Conservation (phyloP, 345 rosid genomes). For the Camelina laxa region DNA sequence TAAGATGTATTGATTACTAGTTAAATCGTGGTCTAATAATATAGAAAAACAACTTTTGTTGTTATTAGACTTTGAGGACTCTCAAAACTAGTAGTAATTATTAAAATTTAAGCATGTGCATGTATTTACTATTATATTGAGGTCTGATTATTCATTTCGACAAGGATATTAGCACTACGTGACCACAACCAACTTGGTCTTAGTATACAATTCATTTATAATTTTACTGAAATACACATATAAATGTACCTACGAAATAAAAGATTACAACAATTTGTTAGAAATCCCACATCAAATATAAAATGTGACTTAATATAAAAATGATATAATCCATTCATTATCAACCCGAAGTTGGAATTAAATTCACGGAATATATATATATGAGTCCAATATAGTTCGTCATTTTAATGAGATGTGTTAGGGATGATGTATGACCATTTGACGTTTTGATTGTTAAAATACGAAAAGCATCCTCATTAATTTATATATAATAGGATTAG, state of each 20-base stretch:
- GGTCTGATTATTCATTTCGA: background rate
- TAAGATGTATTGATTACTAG: constrained; percentile 1
- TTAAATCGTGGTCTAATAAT: background rate
- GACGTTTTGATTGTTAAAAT: background rate
- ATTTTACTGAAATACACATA: too few species aligned
- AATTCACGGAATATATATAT: background rate
- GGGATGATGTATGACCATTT: background rate
- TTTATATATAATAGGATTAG: background rate
- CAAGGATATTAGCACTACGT: background rate
- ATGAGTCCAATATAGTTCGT: background rate
- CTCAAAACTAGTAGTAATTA: background rate
- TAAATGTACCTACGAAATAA: too few species aligned
- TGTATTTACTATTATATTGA: background rate
- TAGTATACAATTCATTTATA: too few species aligned
- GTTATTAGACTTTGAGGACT: constrained; percentile 15
- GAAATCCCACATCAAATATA: background rate
- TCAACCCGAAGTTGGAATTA: background rate
- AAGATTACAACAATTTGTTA: background rate
- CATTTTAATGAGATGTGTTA: background rate
- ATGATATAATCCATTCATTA: background rate
- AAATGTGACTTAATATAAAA: background rate
- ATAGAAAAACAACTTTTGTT: background rate
- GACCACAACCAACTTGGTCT: background rate
- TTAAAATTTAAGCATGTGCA: constrained; percentile 25
- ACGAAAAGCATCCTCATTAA: background rate